These are phyloP conservation scores for Chlamydomonas asymmetrica DNA, from an alignment of 139 green algal species.

Conservation along the genomic window DNA sequence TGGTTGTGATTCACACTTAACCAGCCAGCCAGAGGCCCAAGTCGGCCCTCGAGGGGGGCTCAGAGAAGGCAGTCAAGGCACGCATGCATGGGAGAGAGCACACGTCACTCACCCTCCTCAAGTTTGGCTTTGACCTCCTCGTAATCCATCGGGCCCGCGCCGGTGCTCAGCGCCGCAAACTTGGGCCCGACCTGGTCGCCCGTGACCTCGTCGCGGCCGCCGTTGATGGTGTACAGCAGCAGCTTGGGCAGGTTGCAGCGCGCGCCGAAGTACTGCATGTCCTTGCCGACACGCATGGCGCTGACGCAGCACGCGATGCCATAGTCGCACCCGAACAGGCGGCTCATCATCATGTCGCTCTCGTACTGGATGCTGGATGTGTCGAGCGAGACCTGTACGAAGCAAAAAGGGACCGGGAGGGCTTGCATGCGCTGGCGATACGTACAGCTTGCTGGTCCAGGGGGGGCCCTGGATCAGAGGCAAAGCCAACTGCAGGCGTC, in stretches of 20 bases:
- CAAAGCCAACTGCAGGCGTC: neutral
- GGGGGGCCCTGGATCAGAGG: neutral
- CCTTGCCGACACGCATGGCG: slow-evolving; percentile 73
- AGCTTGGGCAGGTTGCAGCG: slow-evolving; percentile 78
- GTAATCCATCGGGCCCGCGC: slow-evolving; percentile 57
- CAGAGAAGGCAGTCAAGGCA: too few relatives aligned
- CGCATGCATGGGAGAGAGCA: too few relatives aligned
- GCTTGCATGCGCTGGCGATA: neutral
- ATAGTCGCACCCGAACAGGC: slow-evolving; percentile 70
- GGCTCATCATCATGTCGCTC: slow-evolving; percentile 66
- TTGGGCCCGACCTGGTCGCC: slow-evolving; percentile 66
- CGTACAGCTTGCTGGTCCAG: neutral
- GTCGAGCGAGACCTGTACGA: slow-evolving; percentile 45
- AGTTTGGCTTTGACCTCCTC: slow-evolving; percentile 57
- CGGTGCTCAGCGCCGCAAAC: slow-evolving; percentile 43
- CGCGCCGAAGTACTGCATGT: slow-evolving; percentile 80
- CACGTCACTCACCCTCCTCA: slow-evolving; percentile 38
- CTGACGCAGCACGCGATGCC: slow-evolving; percentile 79
- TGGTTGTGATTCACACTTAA: too few relatives aligned
- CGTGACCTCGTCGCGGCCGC: slow-evolving; percentile 67
- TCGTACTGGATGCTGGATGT: slow-evolving; percentile 75
- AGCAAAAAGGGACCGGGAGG: neutral
- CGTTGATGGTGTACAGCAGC: slow-evolving; percentile 72
- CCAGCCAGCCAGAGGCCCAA: too few relatives aligned
- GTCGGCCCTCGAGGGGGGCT: too few relatives aligned